Percentiles rank a stretch among this genome's conserved stretches.
phyloP scores from a whole-genome alignment of 331 rosid species.

The Cucumis variabilis region DNA sequence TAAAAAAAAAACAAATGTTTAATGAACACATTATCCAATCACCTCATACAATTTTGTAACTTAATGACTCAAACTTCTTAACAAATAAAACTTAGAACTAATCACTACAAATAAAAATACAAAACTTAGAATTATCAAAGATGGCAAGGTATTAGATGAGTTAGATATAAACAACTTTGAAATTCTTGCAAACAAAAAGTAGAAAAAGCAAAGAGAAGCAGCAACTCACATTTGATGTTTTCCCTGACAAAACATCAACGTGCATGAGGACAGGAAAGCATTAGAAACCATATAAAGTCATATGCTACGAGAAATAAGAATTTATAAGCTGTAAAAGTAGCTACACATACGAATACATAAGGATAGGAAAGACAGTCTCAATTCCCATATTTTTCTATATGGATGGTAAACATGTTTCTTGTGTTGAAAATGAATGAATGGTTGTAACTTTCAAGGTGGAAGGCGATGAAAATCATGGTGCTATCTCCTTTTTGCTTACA shows the following conservation, averaged over 20 bases:
- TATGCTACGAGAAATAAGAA: constrained; percentile 40
- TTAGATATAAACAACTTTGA: not conserved
- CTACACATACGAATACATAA: not conserved
- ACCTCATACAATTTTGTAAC: not conserved
- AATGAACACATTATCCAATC: not conserved
- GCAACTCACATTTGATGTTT: constrained; percentile 74
- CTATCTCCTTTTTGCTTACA: constrained; percentile 89
- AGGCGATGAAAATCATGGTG: not conserved
- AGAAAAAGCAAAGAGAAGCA: constrained; percentile 28
- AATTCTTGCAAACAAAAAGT: not conserved
- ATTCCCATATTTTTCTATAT: not conserved
- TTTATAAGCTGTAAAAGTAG: not conserved
- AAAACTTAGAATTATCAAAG: not conserved
- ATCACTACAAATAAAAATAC: not conserved
- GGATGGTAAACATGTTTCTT: not conserved
- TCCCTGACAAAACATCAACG: constrained; percentile 61
- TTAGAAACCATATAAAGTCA: constrained; percentile 42
- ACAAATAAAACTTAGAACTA: not conserved
- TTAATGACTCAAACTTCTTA: not conserved
- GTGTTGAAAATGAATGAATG: not conserved
- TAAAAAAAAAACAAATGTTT: not conserved
- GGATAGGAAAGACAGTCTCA: not conserved
- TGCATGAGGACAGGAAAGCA: constrained; percentile 43
- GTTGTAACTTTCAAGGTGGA: not conserved
- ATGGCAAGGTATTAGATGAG: not conserved